phyloP scores from a whole-genome alignment of 495 filamentous ascomycete species.

The Cryomyces minteri region DNA sequence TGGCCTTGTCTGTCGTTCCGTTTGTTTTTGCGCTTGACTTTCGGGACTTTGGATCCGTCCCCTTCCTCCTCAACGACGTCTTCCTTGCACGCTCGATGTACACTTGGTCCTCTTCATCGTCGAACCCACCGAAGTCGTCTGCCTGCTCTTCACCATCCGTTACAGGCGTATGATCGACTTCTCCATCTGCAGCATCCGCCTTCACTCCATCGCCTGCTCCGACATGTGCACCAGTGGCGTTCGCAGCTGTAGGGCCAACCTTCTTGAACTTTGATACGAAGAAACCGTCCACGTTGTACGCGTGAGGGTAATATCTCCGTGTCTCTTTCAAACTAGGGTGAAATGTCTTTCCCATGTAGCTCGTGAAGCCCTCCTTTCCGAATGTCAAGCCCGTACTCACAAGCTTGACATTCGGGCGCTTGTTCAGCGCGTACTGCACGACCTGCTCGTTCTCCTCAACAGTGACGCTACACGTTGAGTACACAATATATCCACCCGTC shows the following conservation, averaged over 20 bases:
- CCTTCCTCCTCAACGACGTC: constrained; percentile 42
- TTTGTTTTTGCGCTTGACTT: neutral
- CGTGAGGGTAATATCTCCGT: constrained; percentile 80
- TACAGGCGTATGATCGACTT: constrained; percentile 30
- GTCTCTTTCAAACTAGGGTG: constrained; percentile 69
- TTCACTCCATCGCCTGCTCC: constrained; percentile 8
- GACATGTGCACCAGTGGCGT: constrained; percentile 27
- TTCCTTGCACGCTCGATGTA: constrained; percentile 40
- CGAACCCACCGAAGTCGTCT: constrained; percentile 44
- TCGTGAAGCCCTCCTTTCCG: constrained; percentile 77
- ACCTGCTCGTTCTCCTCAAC: constrained; percentile 90
- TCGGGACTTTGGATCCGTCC: constrained; percentile 36
- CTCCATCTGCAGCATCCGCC: constrained; percentile 12
- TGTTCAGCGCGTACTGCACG: constrained; percentile 77
- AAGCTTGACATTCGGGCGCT: constrained; percentile 81
- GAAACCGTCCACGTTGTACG: constrained; percentile 96
- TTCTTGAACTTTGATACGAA: constrained; percentile 97
- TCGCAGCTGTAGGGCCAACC: constrained; percentile 48
- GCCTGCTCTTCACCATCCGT: constrained; percentile 23
- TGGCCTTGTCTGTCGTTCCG: neutral
- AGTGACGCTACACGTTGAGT: constrained; percentile 83
- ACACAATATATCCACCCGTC: constrained; percentile 86
- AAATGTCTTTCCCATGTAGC: constrained; percentile 78
- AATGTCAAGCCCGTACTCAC: constrained; percentile 90
- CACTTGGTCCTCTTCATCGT: constrained; percentile 39